Base-by-base conservation (phyloP, 768 basidiomycete genomes). In the Rhodocollybia butyracea region DNA sequence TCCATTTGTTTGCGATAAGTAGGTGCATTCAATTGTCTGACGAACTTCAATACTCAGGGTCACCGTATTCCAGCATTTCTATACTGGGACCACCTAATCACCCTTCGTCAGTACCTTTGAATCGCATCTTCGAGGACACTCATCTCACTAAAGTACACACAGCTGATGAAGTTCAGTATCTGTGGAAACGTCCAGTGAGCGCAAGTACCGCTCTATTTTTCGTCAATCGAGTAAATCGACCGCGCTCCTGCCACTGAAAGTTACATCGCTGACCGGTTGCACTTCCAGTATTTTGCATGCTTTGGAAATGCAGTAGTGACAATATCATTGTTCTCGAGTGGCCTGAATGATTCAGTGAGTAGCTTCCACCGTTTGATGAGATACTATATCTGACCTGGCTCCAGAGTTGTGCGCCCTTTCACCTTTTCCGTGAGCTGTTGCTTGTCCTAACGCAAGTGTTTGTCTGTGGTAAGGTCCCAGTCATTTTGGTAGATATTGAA, bases 221-320 rank as follows among this genome's bases (percentile, higher is more conserved):
- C 47, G 26, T 56, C 24, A 56, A 56, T 36, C 55, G n/a, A n/a
- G 47, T 8, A n/a, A n/a, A n/a, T n/a, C n/a, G n/a, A n/a, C n/a
- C n/a, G n/a, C n/a, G n/a, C n/a, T n/a, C n/a, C n/a, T n/a, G n/a
- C n/a, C n/a, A n/a, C n/a, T n/a, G n/a, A n/a, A n/a, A n/a, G n/a
- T n/a, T n/a, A n/a, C n/a, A n/a, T n/a, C n/a, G n/a, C n/a, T n/a
- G n/a, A n/a, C n/a, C n/a, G n/a, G n/a, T n/a, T n/a, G n/a, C n/a
- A n/a, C n/a, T n/a, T n/a, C n/a, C n/a, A 34, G 12, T 56, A 56
- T 21, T 47, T 56, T 32, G 29, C 46, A 19, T 7, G 24, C 24
- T 19, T 56, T 22, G 55, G 55, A 1, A 56, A 56, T 26, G 22
- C 50, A n/a, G 36, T 56, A 2, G 32, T 56, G 21, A 56, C 46